These are phyloP conservation scores for Crocinoboletus sp. DNA, from an alignment of 1,284 basidiomycete species.

Conservation along the genomic window DNA sequence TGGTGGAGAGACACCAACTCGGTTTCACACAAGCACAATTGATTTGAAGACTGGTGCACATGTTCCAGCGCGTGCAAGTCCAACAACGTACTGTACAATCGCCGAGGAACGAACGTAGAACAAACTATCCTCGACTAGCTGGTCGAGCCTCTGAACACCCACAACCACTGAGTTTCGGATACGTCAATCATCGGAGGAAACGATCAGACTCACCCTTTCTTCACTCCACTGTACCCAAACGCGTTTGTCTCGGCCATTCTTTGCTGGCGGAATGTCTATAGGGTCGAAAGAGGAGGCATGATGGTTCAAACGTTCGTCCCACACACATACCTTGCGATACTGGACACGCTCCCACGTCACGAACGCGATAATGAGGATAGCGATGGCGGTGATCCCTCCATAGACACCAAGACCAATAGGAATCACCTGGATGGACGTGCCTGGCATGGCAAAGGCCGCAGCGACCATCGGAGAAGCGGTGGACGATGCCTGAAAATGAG, in stretches of 20 bases:
- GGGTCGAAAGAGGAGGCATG: slow-evolving; percentile 12
- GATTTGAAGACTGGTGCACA: too few species aligned
- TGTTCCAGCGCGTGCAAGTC: too few species aligned
- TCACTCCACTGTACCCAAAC: slow-evolving; percentile 57
- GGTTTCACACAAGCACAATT: not conserved
- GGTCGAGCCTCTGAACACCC: not conserved
- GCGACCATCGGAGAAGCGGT: slow-evolving; percentile 39
- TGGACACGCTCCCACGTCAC: slow-evolving; percentile 81
- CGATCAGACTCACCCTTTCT: slow-evolving; percentile 14
- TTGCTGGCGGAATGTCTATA: slow-evolving; percentile 67
- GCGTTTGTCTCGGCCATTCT: slow-evolving; percentile 60
- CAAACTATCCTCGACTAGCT: not conserved
- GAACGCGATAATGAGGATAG: slow-evolving; percentile 70
- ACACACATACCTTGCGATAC: slow-evolving; percentile 77
- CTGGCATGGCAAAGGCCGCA: slow-evolving; percentile 59
- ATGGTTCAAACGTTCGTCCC: too few species aligned
- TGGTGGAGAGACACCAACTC: not conserved
- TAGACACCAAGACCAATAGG: slow-evolving; percentile 79
- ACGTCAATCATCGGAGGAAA: not conserved
- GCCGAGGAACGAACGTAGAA: slow-evolving; percentile 10
- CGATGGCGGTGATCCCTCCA: slow-evolving; percentile 76
- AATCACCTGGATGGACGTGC: slow-evolving; percentile 66
- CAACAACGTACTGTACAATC: too few species aligned
- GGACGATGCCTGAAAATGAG: slow-evolving; percentile 19
- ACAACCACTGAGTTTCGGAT: not conserved